Evolutionary conservation across 306 rosid genomes (phyloP), one percentile per base, ranked within the genome.

Genomic region (Trifolium pratense): DNA sequence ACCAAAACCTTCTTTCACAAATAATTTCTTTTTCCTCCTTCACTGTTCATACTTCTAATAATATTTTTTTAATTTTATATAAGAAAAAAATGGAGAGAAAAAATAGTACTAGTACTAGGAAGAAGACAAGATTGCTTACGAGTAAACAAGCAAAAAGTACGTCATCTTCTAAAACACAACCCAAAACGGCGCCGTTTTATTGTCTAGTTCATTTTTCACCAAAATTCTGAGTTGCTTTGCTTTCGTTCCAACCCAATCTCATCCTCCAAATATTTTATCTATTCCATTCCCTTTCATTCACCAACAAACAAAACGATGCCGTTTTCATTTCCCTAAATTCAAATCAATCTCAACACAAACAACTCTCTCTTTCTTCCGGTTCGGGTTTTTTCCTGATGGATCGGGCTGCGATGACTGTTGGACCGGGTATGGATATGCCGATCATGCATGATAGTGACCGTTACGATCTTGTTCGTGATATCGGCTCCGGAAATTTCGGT

Each of bases 391-490:
- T 46, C 12, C n/a, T 5, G 49, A 91, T 94, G 99, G 88, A 94
- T 87, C 95, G 92, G 85, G 32, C 87, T 78, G 66, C 85, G 77
- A 18, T 91, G 36, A 87, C 92, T 34, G 80, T 82, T 31, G 97
- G 95, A 51, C 90, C 97, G 78, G 88, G 81, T 42, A 84, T 90
- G 96, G 97, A 94, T 52, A 70, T 94, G 91, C 97, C 97, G 86
- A 94, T 94, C 78, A 87, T 91, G 99, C 99, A 94, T 87, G 96
- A 91, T 66, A 94, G 99, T 17, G 97, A 94, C 84, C 88, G 96
- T 55, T 94, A 94, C 80, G 99, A 94, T 86, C 84, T 94, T 11
- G 96, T 94, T 39, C 87, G 90, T 16, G 95, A 91, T 66, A 94
- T 94, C 75, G 97, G 99, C 12, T 84, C 97, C 42, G 99, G 99